phyloP scores from a whole-genome alignment of 108 stramenopile genomes.

The Fistulifera pelliculosa region DNA sequence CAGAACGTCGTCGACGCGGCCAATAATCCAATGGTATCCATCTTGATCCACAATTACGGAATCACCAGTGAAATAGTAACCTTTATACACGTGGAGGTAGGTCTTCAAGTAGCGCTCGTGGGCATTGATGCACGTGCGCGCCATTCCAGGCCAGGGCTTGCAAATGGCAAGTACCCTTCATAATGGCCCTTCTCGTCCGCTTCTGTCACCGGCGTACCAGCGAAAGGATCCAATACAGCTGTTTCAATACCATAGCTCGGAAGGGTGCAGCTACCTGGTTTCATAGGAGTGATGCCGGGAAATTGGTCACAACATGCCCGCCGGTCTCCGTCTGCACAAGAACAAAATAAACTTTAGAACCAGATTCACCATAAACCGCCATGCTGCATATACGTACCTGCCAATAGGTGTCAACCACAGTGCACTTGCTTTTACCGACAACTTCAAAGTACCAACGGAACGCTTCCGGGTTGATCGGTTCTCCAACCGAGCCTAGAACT shows the following conservation, averaged over 20 bases:
- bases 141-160: constrained; percentile 94
- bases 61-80: constrained; percentile 97
- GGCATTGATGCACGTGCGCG: constrained; percentile 90
- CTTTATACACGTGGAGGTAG: constrained; percentile 90
- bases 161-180: constrained; percentile 91
- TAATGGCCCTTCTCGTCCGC: constrained; percentile 32
- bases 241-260: constrained; percentile 94
- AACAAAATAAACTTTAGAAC: neutral
- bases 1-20: constrained; percentile 95
- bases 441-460: constrained; percentile 97
- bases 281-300: constrained; percentile 92
- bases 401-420: constrained; percentile 99
- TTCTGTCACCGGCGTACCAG: constrained; percentile 44
- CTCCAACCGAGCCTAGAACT: constrained; percentile 93
- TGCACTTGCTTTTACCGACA: constrained; percentile 79
- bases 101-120: constrained; percentile 89
- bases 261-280: constrained; percentile 90
- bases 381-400: neutral
- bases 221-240: constrained; percentile 79
- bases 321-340: constrained; percentile 90
- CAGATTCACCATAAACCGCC: too few species aligned
- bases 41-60: constrained; percentile 86
- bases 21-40: constrained; percentile 95
- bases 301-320: constrained; percentile 89
- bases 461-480: constrained; percentile 99